Evolutionary conservation across 768 basidiomycete species (phyloP).

Genomic region (Lactarius sanguifluus): DNA sequence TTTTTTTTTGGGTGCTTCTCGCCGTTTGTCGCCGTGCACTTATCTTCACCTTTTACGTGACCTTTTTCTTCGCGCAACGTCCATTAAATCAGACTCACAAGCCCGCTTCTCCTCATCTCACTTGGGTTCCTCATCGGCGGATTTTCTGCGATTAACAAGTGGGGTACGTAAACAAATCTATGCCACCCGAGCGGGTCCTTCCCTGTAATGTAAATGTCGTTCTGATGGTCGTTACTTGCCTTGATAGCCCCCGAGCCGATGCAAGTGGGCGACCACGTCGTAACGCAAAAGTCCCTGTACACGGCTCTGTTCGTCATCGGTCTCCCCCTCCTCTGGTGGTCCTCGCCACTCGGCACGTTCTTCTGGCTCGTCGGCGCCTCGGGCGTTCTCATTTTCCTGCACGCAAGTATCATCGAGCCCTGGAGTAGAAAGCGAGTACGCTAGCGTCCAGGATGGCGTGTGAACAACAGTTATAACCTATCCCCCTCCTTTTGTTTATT

Average conservation of each 20-base stretch:
- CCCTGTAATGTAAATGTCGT: not conserved
- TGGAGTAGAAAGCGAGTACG: slow-evolving; percentile 95
- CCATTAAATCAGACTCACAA: slow-evolving; percentile 61
- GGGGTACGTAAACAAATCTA: slow-evolving; percentile 53
- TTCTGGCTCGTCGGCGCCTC: slow-evolving; percentile 96
- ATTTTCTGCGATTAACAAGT: slow-evolving; percentile 85
- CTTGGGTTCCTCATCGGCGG: slow-evolving; percentile 89
- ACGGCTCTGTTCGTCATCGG: slow-evolving; percentile 88
- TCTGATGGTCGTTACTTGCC: slow-evolving; percentile 1
- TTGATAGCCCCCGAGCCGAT: slow-evolving; percentile 78
- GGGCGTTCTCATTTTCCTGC: slow-evolving; percentile 76
- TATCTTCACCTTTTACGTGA: not conserved
- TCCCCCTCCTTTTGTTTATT: not conserved
- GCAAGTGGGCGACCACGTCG: slow-evolving; percentile 73
- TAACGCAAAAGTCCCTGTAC: slow-evolving; percentile 91
- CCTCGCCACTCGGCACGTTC: slow-evolving; percentile 76
- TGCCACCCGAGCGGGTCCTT: not conserved
- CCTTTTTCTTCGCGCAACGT: not conserved
- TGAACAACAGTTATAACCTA: slow-evolving; percentile 5
- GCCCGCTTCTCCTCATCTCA: slow-evolving; percentile 77
- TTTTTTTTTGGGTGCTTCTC: slow-evolving; percentile 31
- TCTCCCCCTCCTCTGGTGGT: slow-evolving; percentile 79
- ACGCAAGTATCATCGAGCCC: slow-evolving; percentile 89
- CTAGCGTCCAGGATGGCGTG: slow-evolving; percentile 68
- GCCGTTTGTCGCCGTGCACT: slow-evolving; percentile 1